Evolutionary conservation across 139 green algal species (phyloP).

Genomic region (Raphidocelis subcapitata): DNA sequence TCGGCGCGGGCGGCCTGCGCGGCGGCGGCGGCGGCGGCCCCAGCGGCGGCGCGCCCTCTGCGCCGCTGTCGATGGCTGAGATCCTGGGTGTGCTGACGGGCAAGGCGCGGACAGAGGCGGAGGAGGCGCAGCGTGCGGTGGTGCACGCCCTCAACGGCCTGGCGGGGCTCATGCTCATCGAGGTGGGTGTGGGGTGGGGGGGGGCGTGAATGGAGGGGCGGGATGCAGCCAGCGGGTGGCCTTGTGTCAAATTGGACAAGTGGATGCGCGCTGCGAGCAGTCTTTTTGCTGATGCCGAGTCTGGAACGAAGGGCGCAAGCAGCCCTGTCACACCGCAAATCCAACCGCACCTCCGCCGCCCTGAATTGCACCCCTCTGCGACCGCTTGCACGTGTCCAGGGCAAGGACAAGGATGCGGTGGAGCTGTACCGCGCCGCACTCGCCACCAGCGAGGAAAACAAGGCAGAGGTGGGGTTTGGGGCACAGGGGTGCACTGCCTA

Average conservation of each 20-base stretch:
- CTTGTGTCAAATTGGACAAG: background rate
- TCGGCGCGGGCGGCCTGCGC: slow-evolving; percentile 72
- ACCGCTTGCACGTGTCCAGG: no score
- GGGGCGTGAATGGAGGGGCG: slow-evolving; percentile 68
- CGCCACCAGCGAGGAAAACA: slow-evolving; percentile 42
- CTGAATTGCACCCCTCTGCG: no score
- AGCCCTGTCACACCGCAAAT: no score
- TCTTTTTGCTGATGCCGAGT: no score
- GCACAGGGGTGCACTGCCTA: background rate
- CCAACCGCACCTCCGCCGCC: no score
- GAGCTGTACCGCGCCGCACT: slow-evolving; percentile 71
- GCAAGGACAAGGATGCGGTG: slow-evolving; percentile 61
- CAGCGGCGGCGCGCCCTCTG: slow-evolving; percentile 17
- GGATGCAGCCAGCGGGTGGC: background rate
- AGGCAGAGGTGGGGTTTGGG: slow-evolving; percentile 14
- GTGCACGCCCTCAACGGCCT: slow-evolving; percentile 80
- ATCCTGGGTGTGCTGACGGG: slow-evolving; percentile 69
- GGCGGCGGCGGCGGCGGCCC: slow-evolving; percentile 23
- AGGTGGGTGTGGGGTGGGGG: slow-evolving; percentile 26
- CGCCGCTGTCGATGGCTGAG: slow-evolving; percentile 83
- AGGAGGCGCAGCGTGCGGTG: slow-evolving; percentile 84
- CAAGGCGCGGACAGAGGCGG: slow-evolving; percentile 78
- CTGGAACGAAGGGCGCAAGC: no score
- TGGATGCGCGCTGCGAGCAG: no score
- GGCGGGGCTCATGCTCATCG: slow-evolving; percentile 69